Conservation (phyloP, 2,329 filamentous ascomycete species). For the Graphium sp. region DNA sequence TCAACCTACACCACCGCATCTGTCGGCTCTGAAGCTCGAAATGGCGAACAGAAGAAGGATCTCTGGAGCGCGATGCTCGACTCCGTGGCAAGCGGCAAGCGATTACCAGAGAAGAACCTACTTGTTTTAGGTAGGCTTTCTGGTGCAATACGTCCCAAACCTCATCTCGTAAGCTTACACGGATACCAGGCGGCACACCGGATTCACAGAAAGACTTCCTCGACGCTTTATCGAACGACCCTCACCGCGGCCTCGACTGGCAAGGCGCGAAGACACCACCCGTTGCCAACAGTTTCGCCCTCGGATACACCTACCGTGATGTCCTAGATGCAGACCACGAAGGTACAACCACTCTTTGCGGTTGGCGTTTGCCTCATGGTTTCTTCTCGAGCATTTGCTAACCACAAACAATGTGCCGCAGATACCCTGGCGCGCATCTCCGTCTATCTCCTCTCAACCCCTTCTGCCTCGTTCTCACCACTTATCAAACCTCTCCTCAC, state of each 20-base stretch:
- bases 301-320: slow-evolving; percentile 92
- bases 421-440: slow-evolving; percentile 84
- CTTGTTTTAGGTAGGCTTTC: slow-evolving; percentile 55
- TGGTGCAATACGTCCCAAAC: slow-evolving; percentile 1
- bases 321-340: slow-evolving; percentile 89
- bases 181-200: slow-evolving; percentile 52
- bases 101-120: slow-evolving; percentile 80
- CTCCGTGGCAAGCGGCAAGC: slow-evolving; percentile 75
- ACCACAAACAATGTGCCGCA: no score
- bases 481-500: slow-evolving; percentile 75
- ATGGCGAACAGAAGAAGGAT: slow-evolving; percentile 65
- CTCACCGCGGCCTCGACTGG: slow-evolving; percentile 33
- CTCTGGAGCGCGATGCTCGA: slow-evolving; percentile 93
- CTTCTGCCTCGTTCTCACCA: slow-evolving; percentile 66
- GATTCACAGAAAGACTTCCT: slow-evolving; percentile 77
- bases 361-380: neutral
- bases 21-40: slow-evolving; percentile 32
- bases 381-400: neutral
- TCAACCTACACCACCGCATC: slow-evolving; percentile 42
- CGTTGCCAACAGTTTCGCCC: slow-evolving; percentile 78
- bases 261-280: slow-evolving; percentile 49
- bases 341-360: slow-evolving; percentile 38
- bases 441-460: slow-evolving; percentile 73
- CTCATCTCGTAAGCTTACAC: neutral
- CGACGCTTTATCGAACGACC: slow-evolving; percentile 41